A percentile compares a stretch with the other conserved stretches of the same genome.
These are phyloP conservation scores for Ampelomyces quisqualis DNA, from an alignment of 2,329 filamentous ascomycete species.

Conservation along the genomic window DNA sequence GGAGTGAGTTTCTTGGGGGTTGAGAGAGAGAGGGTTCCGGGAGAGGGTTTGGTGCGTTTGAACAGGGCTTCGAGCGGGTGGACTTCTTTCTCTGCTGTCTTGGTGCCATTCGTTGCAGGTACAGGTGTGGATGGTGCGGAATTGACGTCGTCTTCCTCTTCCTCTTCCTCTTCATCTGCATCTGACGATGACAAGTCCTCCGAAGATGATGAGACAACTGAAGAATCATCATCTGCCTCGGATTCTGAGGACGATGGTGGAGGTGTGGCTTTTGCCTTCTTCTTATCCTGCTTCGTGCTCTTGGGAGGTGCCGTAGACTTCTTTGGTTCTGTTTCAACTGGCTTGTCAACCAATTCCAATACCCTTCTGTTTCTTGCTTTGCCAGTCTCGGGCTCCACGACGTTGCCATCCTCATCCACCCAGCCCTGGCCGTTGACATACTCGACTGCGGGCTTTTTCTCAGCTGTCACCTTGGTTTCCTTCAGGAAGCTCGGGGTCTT, in stretches of 20 bases:
- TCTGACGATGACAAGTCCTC: constrained; percentile 24
- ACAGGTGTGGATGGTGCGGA: constrained; percentile 17
- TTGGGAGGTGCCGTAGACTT: constrained; percentile 19
- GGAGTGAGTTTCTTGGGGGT: constrained; percentile 40
- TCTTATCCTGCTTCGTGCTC: constrained; percentile 20
- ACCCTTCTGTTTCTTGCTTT: constrained; percentile 39
- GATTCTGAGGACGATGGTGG: constrained; percentile 30
- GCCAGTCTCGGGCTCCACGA: constrained; percentile 63
- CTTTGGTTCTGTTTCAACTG: constrained; percentile 21
- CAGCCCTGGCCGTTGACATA: constrained; percentile 86
- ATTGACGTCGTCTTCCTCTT: constrained; percentile 14
- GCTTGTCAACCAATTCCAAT: constrained; percentile 35
- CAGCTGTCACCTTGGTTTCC: constrained; percentile 49
- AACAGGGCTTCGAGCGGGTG: constrained; percentile 92
- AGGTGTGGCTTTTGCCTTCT: constrained; percentile 25
- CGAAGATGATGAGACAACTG: constrained; percentile 42
- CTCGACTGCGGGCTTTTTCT: constrained; percentile 55
- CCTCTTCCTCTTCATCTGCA: constrained; percentile 17
- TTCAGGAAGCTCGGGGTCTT: constrained; percentile 83
- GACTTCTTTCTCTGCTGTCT: constrained; percentile 49
- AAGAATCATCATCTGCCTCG: constrained; percentile 32
- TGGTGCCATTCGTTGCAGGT: constrained; percentile 11
- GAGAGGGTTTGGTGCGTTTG: constrained; percentile 63
- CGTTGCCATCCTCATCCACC: constrained; percentile 74
- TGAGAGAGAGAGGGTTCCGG: constrained; percentile 34